A percentile compares a stretch with the other conserved stretches of the same genome.
Evolutionary conservation across 805 yeast genomes (phyloP).

Genomic region (Metschnikowia peoriensis): DNA sequence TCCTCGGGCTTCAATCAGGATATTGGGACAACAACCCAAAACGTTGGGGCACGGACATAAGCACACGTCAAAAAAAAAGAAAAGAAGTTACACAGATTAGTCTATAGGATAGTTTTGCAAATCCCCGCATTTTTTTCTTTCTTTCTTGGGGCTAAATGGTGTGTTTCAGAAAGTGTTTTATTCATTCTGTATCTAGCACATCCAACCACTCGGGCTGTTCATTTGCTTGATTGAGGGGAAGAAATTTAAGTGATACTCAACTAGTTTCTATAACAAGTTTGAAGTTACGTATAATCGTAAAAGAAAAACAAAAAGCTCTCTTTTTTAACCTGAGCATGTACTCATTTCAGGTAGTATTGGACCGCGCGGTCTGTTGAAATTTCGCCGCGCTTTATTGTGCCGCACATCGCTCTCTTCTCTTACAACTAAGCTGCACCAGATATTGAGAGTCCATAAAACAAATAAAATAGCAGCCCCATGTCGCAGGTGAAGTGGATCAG

Average conservation of each 20-base stretch:
- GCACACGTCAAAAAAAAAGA: not conserved
- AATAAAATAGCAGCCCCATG: slow-evolving; percentile 5
- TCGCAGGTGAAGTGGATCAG: slow-evolving; percentile 44
- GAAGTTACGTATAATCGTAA: too few species aligned
- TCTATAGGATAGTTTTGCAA: too few species aligned
- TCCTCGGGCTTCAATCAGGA: not conserved
- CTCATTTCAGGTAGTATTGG: too few species aligned
- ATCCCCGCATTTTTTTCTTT: too few species aligned
- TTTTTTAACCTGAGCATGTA: not conserved
- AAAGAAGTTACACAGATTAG: not conserved
- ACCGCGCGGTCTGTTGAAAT: not conserved
- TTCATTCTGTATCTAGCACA: too few species aligned
- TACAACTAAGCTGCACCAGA: slow-evolving; percentile 1
- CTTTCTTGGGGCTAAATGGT: too few species aligned
- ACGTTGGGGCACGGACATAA: not conserved
- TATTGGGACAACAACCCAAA: not conserved
- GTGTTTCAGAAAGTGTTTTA: too few species aligned
- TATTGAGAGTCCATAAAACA: not conserved
- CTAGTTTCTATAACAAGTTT: too few species aligned
- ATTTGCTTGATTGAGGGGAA: too few species aligned
- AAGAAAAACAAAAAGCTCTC: too few species aligned
- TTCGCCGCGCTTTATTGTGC: not conserved
- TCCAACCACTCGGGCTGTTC: too few species aligned
- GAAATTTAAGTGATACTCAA: too few species aligned
- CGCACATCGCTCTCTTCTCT: not conserved